Evolutionary conservation across 2,329 filamentous ascomycete genomes (phyloP), one percentile per base, ranked within the genome.

Genomic region (Emergomyces pasteurianus): DNA sequence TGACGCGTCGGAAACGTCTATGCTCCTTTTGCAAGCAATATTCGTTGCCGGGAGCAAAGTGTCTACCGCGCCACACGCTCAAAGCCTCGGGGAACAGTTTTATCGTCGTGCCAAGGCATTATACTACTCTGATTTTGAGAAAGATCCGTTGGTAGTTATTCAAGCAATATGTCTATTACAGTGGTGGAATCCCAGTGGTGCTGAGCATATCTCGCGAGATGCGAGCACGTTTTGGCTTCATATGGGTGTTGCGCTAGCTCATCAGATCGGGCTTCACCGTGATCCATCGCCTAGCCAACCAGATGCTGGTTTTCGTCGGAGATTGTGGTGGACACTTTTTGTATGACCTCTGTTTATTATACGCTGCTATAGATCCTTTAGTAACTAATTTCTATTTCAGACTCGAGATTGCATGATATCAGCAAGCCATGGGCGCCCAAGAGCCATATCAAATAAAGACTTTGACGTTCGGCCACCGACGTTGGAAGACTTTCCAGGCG

Each of bases 221-320:
- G 72, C 71, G 0, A 73, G 71, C 54, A 67, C 68, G 42, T 74
- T 74, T 47, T 74, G 72, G 72, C 63, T 73, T n/a, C 66, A 70
- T 12, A 69, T 72, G n/a, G 70, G 69, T 58, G 67, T 69, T 28
- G 71, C 70, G 2, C 60, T 74, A 31, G 71, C 71, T 1, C 72
- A 72, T 64, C 72, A 74, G 53, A 65, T 73, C 49, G 71, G 72
- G 1, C 63, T 74, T 40, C 72, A 74, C 61, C 63, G 69, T 40
- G 71, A 74, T 53, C 71, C 72, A 58, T 14, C 65, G 63, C 6
- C 71, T 69, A 26, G 40, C 12, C 56, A 56, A 62, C 14, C 67
- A 71, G 59, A 65, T 59, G 63, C 59, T 12, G 57, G 70, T 46
- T 47, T 56, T 49, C 56, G 42, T 58, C 56, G 56, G 40, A 36